Percentiles rank a stretch among this genome's conserved stretches.
Evolutionary conservation across 352 stramenopile genomes (phyloP).

Genomic region (Bremia lactucae): DNA sequence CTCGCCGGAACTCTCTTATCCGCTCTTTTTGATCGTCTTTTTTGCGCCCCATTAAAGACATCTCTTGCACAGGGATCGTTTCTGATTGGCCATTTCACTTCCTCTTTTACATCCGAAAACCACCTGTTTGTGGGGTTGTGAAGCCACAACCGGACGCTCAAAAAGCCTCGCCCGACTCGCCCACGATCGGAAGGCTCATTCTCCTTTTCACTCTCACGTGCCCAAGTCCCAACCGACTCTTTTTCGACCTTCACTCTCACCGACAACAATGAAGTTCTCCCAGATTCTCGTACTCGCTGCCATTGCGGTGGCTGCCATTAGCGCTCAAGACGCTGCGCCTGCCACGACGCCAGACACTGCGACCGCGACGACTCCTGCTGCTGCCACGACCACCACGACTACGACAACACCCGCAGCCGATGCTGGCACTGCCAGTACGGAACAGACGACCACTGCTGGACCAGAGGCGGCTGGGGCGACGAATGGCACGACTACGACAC

Average conservation of each 20-base stretch:
- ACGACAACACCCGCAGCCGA: constrained; percentile 6
- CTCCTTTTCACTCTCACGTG: constrained; percentile 9
- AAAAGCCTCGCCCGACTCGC: too few relatives aligned
- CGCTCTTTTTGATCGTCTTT: too few relatives aligned
- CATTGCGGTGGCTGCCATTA: constrained; percentile 15
- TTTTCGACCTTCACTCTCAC: background rate
- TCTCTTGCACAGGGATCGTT: too few relatives aligned
- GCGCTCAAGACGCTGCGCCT: constrained; percentile 9
- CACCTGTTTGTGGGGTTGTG: too few relatives aligned
- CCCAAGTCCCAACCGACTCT: constrained; percentile 14
- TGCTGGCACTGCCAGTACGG: background rate
- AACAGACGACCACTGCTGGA: background rate
- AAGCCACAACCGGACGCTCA: too few relatives aligned
- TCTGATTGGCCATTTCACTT: too few relatives aligned
- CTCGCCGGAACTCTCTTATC: too few relatives aligned
- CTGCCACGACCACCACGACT: background rate
- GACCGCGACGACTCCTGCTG: constrained; percentile 1
- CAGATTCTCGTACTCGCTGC: constrained; percentile 20
- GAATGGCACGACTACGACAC: constrained; percentile 1
- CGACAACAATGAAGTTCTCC: constrained; percentile 22
- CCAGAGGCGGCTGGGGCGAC: background rate
- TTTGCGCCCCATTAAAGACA: too few relatives aligned
- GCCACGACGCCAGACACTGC: background rate
- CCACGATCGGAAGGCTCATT: too few relatives aligned
- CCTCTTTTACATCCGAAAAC: too few relatives aligned